Percentiles rank a stretch among this genome's conserved stretches.
phyloP scores from a whole-genome alignment of 306 rosid genomes.

The Gillenia trifoliata region DNA sequence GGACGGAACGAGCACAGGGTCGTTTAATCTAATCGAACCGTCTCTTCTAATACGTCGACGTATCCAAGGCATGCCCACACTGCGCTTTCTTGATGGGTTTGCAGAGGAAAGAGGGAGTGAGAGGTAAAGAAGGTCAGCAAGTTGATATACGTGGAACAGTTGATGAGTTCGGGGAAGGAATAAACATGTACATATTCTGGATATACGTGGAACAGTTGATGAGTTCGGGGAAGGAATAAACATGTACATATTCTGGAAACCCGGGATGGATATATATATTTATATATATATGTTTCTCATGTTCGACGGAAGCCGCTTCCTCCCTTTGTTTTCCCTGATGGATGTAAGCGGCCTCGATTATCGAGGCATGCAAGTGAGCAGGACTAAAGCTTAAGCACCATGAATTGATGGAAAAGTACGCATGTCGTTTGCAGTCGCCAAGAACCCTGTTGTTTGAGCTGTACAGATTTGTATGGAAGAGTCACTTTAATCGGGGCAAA shows the following conservation, averaged over 20 bases:
- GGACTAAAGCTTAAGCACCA: slow-evolving; percentile 10
- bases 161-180: slow-evolving; percentile 87
- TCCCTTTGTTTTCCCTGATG: slow-evolving; percentile 81
- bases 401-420: not conserved
- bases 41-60: slow-evolving; percentile 56
- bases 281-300: slow-evolving; percentile 84
- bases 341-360: slow-evolving; percentile 59
- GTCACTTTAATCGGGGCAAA: not conserved
- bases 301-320: slow-evolving; percentile 97
- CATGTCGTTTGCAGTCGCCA: not conserved
- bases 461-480: not conserved
- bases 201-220: slow-evolving; percentile 90
- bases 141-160: slow-evolving; percentile 96
- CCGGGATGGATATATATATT: slow-evolving; percentile 88
- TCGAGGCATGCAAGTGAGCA: slow-evolving; percentile 45
- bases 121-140: slow-evolving; percentile 92
- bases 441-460: slow-evolving; percentile 3
- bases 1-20: too few species aligned
- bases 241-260: slow-evolving; percentile 82
- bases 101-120: slow-evolving; percentile 95
- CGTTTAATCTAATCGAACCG: too few species aligned
- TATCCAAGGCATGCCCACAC: slow-evolving; percentile 76
- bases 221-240: slow-evolving; percentile 84
- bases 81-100: slow-evolving; percentile 96
- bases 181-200: slow-evolving; percentile 76